Evolutionary conservation across 1,284 basidiomycete species (phyloP).

Genomic region (Ganoderma resinaceum): DNA sequence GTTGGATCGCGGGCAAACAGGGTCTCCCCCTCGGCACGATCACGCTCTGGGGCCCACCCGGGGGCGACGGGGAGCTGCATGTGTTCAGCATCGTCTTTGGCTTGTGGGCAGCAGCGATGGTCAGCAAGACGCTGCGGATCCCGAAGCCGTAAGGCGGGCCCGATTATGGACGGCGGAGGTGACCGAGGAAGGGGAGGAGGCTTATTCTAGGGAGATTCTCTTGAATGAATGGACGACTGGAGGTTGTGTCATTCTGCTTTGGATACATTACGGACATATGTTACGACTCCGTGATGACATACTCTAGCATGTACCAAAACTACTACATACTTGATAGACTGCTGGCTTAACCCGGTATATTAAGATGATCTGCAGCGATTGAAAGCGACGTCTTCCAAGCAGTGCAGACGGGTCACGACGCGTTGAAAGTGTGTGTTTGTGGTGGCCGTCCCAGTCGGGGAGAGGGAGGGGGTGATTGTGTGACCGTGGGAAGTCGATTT

Average conservation of each 20-base stretch:
- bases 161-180: not conserved
- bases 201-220: not conserved
- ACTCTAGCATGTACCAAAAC: conserved; percentile 21
- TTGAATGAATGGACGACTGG: conserved; percentile 4
- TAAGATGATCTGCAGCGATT: not conserved
- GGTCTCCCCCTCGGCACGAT: conserved; percentile 81
- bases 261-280: conserved; percentile 24
- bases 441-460: not conserved
- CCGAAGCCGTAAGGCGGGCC: conserved; percentile 64
- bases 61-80: conserved; percentile 85
- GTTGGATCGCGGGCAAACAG: conserved; percentile 80
- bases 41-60: conserved; percentile 73
- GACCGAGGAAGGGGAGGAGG: not conserved
- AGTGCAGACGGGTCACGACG: too few relatives aligned
- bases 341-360: conserved; percentile 16
- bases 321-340: conserved; percentile 18
- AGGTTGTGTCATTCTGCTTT: not conserved
- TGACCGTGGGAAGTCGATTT: conserved; percentile 24
- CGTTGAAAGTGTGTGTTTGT: not conserved
- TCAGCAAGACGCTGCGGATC: conserved; percentile 91
- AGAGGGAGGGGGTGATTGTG: not conserved
- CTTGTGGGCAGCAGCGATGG: conserved; percentile 92
- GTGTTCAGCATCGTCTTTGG: conserved; percentile 76
- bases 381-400: too few relatives aligned
- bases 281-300: conserved; percentile 27